Conservation (phyloP, 345 rosid genomes). For the Lumnitzera racemosa region DNA sequence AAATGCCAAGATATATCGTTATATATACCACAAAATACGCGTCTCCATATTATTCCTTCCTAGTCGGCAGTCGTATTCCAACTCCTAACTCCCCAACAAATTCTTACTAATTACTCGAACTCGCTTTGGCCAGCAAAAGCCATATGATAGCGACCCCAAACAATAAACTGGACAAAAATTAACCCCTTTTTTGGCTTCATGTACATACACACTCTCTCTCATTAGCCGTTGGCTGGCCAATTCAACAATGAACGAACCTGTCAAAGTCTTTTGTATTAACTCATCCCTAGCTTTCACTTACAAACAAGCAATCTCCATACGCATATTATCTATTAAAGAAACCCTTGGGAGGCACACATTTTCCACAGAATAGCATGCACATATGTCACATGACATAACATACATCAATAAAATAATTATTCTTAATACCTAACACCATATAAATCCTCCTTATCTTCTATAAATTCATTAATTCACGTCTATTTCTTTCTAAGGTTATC, state of each 20-base stretch:
- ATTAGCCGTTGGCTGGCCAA: conserved; percentile 33
- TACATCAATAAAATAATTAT: too few relatives aligned
- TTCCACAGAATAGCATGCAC: too few relatives aligned
- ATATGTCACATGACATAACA: too few relatives aligned
- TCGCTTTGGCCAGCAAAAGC: conserved; percentile 6
- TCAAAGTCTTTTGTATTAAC: conserved; percentile 3
- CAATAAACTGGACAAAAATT: too few relatives aligned
- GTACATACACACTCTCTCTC: not conserved
- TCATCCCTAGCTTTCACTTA: conserved; percentile 11
- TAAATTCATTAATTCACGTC: too few relatives aligned
- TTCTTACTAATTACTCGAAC: conserved; percentile 10
- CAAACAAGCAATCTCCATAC: not conserved
- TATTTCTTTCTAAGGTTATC: too few relatives aligned
- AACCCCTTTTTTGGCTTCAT: not conserved
- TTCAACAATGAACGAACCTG: conserved; percentile 15
- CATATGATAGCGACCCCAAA: too few relatives aligned
- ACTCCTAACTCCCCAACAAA: conserved; percentile 11
- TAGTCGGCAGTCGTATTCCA: conserved; percentile 11
- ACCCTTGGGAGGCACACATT: too few relatives aligned
- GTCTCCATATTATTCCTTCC: not conserved
- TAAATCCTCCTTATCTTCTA: too few relatives aligned
- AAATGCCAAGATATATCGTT: not conserved
- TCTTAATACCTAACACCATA: too few relatives aligned
- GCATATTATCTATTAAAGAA: too few relatives aligned
- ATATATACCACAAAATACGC: not conserved